A percentile compares a stretch with the other conserved stretches of the same genome.
Conservation (phyloP, 2,329 filamentous ascomycete genomes). For the Aspergillus fijiensis region DNA sequence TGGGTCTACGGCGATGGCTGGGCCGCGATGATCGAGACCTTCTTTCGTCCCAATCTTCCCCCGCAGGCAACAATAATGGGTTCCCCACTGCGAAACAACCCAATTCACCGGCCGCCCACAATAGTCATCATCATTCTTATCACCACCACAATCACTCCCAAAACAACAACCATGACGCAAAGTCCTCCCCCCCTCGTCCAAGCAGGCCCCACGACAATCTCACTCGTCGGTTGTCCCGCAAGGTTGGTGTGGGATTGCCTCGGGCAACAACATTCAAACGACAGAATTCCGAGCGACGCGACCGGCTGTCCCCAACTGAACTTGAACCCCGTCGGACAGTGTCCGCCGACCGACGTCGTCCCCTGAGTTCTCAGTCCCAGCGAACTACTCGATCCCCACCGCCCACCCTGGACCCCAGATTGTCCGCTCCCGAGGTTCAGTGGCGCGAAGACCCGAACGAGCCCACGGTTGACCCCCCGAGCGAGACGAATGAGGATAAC, state of each 20-base stretch:
- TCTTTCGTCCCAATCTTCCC: conserved; percentile 25
- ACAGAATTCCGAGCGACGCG: conserved; percentile 76
- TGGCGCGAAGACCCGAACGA: conserved; percentile 34
- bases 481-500: conserved; percentile 30
- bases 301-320: conserved; percentile 67
- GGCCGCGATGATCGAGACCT: conserved; percentile 41
- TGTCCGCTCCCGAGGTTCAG: conserved; percentile 44
- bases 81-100: conserved; percentile 16
- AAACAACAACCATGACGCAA: conserved; percentile 16
- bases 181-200: conserved; percentile 16
- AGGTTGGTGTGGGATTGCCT: conserved; percentile 74
- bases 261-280: conserved; percentile 76
- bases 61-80: conserved; percentile 14
- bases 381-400: conserved; percentile 45
- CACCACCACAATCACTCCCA: conserved; percentile 8
- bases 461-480: conserved; percentile 34
- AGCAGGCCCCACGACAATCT: conserved; percentile 32
- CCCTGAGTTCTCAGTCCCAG: conserved; percentile 43
- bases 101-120: conserved; percentile 13
- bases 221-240: conserved; percentile 38
- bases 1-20: conserved; percentile 44
- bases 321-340: conserved; percentile 66
- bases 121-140: not conserved
- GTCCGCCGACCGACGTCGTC: conserved; percentile 54
- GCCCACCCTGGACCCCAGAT: conserved; percentile 37